These are phyloP conservation scores for Phytophthora ohioensis DNA, from an alignment of 352 stramenopile species.

Conservation along the genomic window DNA sequence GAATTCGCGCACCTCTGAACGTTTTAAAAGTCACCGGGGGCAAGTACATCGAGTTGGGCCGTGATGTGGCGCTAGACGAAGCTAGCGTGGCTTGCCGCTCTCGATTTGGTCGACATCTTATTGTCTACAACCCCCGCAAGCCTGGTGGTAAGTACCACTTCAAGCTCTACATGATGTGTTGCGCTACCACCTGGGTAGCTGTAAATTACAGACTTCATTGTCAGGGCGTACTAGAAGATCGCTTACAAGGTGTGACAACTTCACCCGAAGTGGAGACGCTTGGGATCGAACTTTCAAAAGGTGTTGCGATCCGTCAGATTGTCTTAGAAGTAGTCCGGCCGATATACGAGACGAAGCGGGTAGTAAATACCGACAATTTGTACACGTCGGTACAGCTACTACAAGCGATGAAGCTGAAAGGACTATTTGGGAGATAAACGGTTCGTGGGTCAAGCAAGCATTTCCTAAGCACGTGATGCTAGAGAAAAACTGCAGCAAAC, in stretches of 20 bases:
- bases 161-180: constrained; percentile 43
- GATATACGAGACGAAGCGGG: constrained; percentile 24
- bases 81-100: constrained; percentile 33
- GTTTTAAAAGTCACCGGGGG: constrained; percentile 28
- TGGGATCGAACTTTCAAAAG: not conserved
- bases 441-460: constrained; percentile 30
- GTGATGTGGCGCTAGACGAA: constrained; percentile 9
- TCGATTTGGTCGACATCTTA: constrained; percentile 31
- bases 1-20: constrained; percentile 14
- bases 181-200: constrained; percentile 38
- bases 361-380: constrained; percentile 46
- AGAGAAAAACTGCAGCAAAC: constrained; percentile 8
- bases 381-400: constrained; percentile 47
- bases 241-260: constrained; percentile 19
- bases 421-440: constrained; percentile 28
- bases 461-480: constrained; percentile 30
- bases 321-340: constrained; percentile 37
- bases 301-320: constrained; percentile 11
- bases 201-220: constrained; percentile 40
- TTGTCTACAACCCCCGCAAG: constrained; percentile 42
- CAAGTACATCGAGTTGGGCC: constrained; percentile 34
- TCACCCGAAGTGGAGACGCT: not conserved
- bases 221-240: constrained; percentile 26
- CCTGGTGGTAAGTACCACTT: constrained; percentile 46
- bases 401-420: constrained; percentile 26